Evolutionary conservation across 306 rosid genomes (phyloP).

Genomic region (Fagus crenata): DNA sequence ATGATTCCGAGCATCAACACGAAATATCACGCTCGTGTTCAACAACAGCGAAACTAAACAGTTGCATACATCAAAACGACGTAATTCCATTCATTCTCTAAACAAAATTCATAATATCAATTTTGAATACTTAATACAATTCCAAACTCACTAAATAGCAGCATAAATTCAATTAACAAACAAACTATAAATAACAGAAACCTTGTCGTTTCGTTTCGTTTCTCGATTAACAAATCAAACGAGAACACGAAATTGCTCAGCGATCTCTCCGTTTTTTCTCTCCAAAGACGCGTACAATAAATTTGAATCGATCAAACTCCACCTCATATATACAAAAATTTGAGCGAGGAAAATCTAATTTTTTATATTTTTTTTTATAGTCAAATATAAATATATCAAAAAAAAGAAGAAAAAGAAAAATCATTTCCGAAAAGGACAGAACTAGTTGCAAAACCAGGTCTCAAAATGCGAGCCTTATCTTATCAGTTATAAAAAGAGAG

Average conservation of each 20-base stretch:
- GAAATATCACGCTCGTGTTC: not conserved
- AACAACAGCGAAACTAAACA: not conserved
- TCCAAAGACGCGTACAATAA: slow-evolving; percentile 9
- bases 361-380: not conserved
- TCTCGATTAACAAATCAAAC: slow-evolving; percentile 19
- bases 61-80: not conserved
- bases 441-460: slow-evolving; percentile 16
- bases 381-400: not conserved
- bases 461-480: slow-evolving; percentile 49
- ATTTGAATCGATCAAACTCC: slow-evolving; percentile 8
- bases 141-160: not conserved
- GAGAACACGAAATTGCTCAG: slow-evolving; percentile 24
- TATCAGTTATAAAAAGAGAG: slow-evolving; percentile 5
- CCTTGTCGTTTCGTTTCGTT: slow-evolving; percentile 6
- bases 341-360: no score
- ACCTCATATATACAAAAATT: not conserved
- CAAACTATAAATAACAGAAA: not conserved
- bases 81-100: not conserved
- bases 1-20: not conserved
- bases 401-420: not conserved
- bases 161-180: not conserved
- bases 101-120: not conserved
- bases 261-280: slow-evolving; percentile 18
- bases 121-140: not conserved
- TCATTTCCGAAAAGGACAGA: slow-evolving; percentile 27